These are phyloP conservation scores for Asterella californica DNA, from an alignment of 225 moss, liverwort and hornwort genomes.

Conservation along the genomic window DNA sequence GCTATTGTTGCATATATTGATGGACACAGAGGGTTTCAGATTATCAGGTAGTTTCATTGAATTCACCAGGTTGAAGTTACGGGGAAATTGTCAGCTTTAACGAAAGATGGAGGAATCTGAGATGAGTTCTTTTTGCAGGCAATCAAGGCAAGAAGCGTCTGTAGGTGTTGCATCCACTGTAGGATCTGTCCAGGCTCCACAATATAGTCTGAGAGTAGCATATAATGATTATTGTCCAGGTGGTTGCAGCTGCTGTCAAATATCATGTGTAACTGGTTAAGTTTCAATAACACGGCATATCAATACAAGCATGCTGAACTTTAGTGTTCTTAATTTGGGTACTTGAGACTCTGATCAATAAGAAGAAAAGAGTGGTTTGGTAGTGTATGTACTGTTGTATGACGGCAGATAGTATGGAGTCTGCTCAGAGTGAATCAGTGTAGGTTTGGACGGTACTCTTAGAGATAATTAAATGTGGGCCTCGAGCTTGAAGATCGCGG, in stretches of 20 bases:
- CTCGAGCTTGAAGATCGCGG: conserved; percentile 2
- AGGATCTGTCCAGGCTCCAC: conserved; percentile 42
- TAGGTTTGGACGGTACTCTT: background rate
- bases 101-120: too few species aligned
- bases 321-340: background rate
- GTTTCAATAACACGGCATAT: background rate
- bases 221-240: conserved; percentile 63
- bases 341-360: background rate
- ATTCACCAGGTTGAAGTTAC: background rate
- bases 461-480: background rate
- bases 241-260: conserved; percentile 43
- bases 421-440: background rate
- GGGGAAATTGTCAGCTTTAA: too few species aligned
- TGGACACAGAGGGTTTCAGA: too few species aligned
- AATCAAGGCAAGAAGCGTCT: conserved; percentile 45
- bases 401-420: background rate
- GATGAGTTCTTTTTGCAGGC: conserved; percentile 59
- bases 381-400: background rate
- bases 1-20: too few species aligned
- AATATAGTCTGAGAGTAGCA: conserved; percentile 44
- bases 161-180: conserved; percentile 30
- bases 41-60: too few species aligned
- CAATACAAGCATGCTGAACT: background rate
- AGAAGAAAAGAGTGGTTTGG: conserved; percentile 4
- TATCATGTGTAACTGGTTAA: too few species aligned